Conservation (phyloP, 2,329 filamentous ascomycete species). For the Cladophialophora bantiana region DNA sequence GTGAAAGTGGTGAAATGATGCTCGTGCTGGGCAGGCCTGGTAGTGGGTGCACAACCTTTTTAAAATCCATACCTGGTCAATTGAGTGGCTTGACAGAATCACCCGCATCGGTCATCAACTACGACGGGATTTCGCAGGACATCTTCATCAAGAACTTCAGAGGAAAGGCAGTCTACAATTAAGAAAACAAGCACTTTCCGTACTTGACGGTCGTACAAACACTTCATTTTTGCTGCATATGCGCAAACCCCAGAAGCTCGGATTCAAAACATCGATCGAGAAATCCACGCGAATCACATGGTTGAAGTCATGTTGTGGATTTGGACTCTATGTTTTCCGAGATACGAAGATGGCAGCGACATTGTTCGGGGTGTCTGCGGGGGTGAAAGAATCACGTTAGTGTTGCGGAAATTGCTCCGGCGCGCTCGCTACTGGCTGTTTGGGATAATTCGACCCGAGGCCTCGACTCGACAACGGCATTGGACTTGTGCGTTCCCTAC, state of each 20-base stretch:
- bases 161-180: constrained; percentile 65
- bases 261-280: constrained; percentile 18
- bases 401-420: constrained; percentile 64
- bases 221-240: constrained; percentile 61
- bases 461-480: constrained; percentile 62
- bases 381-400: constrained; percentile 72
- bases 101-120: constrained; percentile 47
- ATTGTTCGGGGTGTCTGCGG: constrained; percentile 71
- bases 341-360: constrained; percentile 73
- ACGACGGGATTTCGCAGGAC: constrained; percentile 69
- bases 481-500: constrained; percentile 62
- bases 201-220: constrained; percentile 60
- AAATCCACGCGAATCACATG: constrained; percentile 18
- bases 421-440: constrained; percentile 54
- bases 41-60: constrained; percentile 75
- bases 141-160: constrained; percentile 48
- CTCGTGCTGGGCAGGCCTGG: constrained; percentile 73
- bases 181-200: constrained; percentile 61
- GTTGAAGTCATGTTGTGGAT: constrained; percentile 66
- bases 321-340: constrained; percentile 63
- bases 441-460: constrained; percentile 61
- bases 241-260: constrained; percentile 15
- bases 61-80: constrained; percentile 84
- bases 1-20: constrained; percentile 64
- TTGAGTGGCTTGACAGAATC: constrained; percentile 64